Conservation (phyloP, 1,284 basidiomycete species). For the Heterobasidion occidentale region DNA sequence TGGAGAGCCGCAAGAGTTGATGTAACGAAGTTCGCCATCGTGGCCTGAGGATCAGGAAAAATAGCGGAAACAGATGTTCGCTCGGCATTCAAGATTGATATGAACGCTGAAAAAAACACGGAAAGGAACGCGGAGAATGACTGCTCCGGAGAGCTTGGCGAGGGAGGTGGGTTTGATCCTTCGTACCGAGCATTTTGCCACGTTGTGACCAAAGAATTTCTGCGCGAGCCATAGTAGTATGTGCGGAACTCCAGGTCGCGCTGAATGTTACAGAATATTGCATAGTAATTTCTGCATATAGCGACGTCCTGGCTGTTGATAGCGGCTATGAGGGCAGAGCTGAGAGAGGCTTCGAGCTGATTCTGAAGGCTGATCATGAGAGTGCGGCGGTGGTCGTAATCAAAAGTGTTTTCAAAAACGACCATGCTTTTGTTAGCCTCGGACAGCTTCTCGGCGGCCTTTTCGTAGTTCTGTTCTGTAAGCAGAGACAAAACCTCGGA, state of each 20-base stretch:
- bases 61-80: conserved; percentile 70
- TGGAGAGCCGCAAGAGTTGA: conserved; percentile 72
- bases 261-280: conserved; percentile 85
- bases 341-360: conserved; percentile 84
- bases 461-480: conserved; percentile 68
- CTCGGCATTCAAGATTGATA: conserved; percentile 63
- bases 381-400: conserved; percentile 78
- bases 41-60: conserved; percentile 70
- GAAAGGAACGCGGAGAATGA: conserved; percentile 62
- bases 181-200: conserved; percentile 58
- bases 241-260: conserved; percentile 85
- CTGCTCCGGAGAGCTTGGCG: conserved; percentile 16
- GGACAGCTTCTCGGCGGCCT: conserved; percentile 82
- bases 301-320: conserved; percentile 70
- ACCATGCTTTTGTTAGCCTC: conserved; percentile 84
- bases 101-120: conserved; percentile 66
- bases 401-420: conserved; percentile 83
- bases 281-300: conserved; percentile 71
- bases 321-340: conserved; percentile 77
- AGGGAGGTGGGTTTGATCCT: conserved; percentile 24
- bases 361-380: conserved; percentile 89
- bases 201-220: conserved; percentile 50
- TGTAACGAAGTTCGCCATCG: conserved; percentile 75
- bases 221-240: conserved; percentile 85
- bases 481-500: conserved; percentile 82